Evolutionary conservation across 306 rosid species (phyloP).

Genomic region (Medicago lupulina): DNA sequence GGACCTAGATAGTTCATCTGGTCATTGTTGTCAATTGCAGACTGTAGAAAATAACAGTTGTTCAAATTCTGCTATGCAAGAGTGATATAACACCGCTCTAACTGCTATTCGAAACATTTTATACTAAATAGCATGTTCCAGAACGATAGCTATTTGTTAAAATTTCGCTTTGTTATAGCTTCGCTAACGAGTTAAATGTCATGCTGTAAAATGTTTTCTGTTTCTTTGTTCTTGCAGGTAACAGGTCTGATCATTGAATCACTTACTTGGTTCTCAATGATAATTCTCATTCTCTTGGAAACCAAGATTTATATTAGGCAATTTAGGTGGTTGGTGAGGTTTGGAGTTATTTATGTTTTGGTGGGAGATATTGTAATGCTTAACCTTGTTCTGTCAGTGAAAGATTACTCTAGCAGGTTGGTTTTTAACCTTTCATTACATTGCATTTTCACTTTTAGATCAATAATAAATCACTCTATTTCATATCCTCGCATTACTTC

Average conservation of each 20-base stretch:
- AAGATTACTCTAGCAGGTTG: slow-evolving; percentile 67
- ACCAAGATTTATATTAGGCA: slow-evolving; percentile 66
- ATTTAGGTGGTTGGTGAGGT: slow-evolving; percentile 82
- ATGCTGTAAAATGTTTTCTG: not conserved
- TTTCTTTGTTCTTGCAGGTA: slow-evolving; percentile 50
- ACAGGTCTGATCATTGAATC: slow-evolving; percentile 57
- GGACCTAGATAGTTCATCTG: too few relatives aligned
- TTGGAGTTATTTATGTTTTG: slow-evolving; percentile 78
- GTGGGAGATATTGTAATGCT: slow-evolving; percentile 77
- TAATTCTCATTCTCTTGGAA: slow-evolving; percentile 67
- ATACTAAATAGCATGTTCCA: too few relatives aligned
- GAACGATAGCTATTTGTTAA: too few relatives aligned
- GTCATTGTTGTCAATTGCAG: too few relatives aligned
- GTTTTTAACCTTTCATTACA: slow-evolving; percentile 33
- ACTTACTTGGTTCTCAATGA: slow-evolving; percentile 73
- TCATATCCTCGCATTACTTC: too few relatives aligned
- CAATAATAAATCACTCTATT: too few relatives aligned
- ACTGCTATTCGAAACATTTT: too few relatives aligned
- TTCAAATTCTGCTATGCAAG: too few relatives aligned
- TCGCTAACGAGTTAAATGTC: too few relatives aligned
- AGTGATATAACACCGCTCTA: too few relatives aligned
- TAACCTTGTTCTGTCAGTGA: slow-evolving; percentile 63
- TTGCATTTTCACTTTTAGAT: slow-evolving; percentile 11
- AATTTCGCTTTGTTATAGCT: too few relatives aligned
- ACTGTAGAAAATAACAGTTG: too few relatives aligned